phyloP scores from a whole-genome alignment of 176 grass and related monocot genomes.

The Oryza rufipogon region DNA sequence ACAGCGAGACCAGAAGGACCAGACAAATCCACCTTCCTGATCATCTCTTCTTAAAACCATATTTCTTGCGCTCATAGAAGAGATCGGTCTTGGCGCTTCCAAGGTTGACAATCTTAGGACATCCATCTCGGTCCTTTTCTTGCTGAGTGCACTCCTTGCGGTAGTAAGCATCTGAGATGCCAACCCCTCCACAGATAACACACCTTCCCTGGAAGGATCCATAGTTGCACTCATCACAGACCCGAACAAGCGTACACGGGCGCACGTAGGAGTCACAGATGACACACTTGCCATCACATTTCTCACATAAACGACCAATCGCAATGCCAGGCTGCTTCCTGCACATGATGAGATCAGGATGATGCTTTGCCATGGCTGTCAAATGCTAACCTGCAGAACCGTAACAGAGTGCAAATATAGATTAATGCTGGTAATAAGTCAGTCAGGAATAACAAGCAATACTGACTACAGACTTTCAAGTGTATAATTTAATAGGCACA shows the following conservation, averaged over 20 bases:
- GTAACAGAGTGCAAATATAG: background rate
- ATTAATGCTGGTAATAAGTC: background rate
- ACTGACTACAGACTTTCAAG: background rate
- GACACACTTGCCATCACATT: constrained; percentile 82
- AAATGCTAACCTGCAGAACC: constrained; percentile 26
- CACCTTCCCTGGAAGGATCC: constrained; percentile 90
- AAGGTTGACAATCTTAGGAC: constrained; percentile 86
- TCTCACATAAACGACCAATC: constrained; percentile 75
- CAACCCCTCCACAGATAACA: constrained; percentile 81
- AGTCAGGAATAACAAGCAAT: background rate
- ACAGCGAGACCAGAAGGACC: background rate
- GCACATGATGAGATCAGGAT: constrained; percentile 93
- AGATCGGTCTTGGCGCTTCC: constrained; percentile 89
- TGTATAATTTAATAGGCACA: background rate
- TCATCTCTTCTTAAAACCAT: constrained; percentile 64
- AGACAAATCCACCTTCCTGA: background rate
- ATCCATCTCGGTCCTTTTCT: constrained; percentile 80
- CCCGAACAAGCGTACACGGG: constrained; percentile 73
- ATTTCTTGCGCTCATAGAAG: constrained; percentile 76
- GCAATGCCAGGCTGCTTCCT: constrained; percentile 82
- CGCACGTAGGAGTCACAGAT: constrained; percentile 79
- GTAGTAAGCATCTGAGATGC: constrained; percentile 88
- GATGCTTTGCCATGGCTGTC: constrained; percentile 80
- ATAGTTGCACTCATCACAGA: constrained; percentile 91
- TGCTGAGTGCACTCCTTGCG: constrained; percentile 93